Percentiles rank a stretch among this genome's conserved stretches.
Conservation (phyloP, 202 grass and related monocot genomes). For the Panicum hallii region DNA sequence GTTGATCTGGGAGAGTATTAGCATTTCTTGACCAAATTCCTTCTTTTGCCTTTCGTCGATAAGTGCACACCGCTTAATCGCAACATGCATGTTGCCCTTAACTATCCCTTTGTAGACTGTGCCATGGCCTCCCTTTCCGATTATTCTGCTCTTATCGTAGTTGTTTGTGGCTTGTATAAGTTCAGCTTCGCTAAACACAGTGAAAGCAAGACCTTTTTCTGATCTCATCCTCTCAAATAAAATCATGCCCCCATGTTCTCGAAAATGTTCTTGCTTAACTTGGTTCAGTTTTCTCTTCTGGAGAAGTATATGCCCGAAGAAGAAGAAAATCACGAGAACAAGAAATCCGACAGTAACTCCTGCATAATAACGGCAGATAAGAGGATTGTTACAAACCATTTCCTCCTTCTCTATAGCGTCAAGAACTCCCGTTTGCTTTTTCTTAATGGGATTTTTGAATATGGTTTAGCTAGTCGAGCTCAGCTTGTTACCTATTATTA, state of each 20-base stretch:
- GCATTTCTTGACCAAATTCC: slow-evolving; percentile 68
- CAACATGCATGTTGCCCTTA: slow-evolving; percentile 14
- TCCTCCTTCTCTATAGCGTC: background rate
- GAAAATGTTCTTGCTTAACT: slow-evolving; percentile 48
- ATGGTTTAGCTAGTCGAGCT: background rate
- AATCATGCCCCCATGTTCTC: slow-evolving; percentile 46
- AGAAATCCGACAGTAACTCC: slow-evolving; percentile 2
- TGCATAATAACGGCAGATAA: background rate
- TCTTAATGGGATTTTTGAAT: background rate
- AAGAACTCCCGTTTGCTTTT: background rate
- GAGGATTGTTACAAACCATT: background rate
- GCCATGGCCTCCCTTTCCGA: slow-evolving; percentile 56
- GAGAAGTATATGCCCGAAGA: background rate
- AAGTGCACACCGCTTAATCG: slow-evolving; percentile 48
- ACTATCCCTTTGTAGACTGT: slow-evolving; percentile 62
- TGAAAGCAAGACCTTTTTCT: slow-evolving; percentile 51
- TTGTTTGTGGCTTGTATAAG: slow-evolving; percentile 55
- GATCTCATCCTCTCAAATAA: slow-evolving; percentile 57
- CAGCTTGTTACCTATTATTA: slow-evolving; percentile 15
- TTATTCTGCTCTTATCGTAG: slow-evolving; percentile 47
- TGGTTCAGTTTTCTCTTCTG: slow-evolving; percentile 14
- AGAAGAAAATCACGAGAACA: background rate
- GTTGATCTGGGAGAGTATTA: slow-evolving; percentile 60
- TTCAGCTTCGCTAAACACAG: slow-evolving; percentile 53
- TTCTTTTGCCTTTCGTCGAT: slow-evolving; percentile 59